Percentiles rank a stretch among this genome's conserved stretches.
phyloP scores from a whole-genome alignment of 805 yeast genomes.

The Candida suzukii region DNA sequence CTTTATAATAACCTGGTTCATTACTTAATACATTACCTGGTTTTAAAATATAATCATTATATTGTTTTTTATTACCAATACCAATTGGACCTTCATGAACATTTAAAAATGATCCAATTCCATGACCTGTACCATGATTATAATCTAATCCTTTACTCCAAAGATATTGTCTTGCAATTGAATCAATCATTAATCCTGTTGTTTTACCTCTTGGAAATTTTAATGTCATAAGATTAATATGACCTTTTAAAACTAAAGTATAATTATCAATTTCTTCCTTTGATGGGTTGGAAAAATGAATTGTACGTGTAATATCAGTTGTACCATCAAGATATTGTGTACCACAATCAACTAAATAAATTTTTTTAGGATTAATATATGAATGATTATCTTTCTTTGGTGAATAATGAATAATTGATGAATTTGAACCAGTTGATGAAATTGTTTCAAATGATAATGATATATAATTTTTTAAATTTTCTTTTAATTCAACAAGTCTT shows the following conservation, averaged over 20 bases:
- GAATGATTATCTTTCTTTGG: slow-evolving; percentile 38
- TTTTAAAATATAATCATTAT: slow-evolving; percentile 35
- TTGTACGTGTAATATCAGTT: slow-evolving; percentile 57
- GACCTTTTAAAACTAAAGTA: slow-evolving; percentile 54
- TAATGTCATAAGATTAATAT: slow-evolving; percentile 40
- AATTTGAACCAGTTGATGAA: slow-evolving; percentile 69
- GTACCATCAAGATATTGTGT: slow-evolving; percentile 59
- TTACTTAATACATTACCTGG: slow-evolving; percentile 51
- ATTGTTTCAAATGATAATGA: slow-evolving; percentile 73
- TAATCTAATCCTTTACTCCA: slow-evolving; percentile 55
- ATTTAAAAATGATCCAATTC: slow-evolving; percentile 52
- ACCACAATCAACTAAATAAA: slow-evolving; percentile 54
- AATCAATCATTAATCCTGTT: slow-evolving; percentile 47
- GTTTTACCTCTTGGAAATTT: slow-evolving; percentile 45
- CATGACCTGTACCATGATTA: slow-evolving; percentile 61
- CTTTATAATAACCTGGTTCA: slow-evolving; percentile 61
- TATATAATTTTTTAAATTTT: slow-evolving; percentile 41
- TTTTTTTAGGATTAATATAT: slow-evolving; percentile 43
- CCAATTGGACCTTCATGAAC: slow-evolving; percentile 63
- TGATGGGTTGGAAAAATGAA: slow-evolving; percentile 44
- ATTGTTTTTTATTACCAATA: slow-evolving; percentile 48
- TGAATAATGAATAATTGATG: slow-evolving; percentile 70
- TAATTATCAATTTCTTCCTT: slow-evolving; percentile 40
- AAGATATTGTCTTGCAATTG: slow-evolving; percentile 50
- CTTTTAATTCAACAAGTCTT: slow-evolving; percentile 49